phyloP scores from a whole-genome alignment of 768 basidiomycete genomes.

The Boletus sp. region DNA sequence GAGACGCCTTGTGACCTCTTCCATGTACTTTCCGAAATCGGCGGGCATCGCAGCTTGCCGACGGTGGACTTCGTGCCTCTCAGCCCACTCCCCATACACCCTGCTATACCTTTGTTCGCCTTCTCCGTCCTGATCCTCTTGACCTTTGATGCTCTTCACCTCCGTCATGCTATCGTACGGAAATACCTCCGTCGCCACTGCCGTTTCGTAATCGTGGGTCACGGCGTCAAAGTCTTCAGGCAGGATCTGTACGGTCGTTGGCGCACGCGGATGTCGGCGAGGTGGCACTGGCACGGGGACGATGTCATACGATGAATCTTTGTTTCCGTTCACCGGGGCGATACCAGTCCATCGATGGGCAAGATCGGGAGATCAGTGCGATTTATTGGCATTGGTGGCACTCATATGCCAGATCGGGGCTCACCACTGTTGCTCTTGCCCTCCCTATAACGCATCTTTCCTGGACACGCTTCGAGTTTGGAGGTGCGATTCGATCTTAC shows the following conservation, averaged over 20 bases:
- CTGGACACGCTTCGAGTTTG: background rate
- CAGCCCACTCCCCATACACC: slow-evolving; percentile 34
- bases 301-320: slow-evolving; percentile 34
- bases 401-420: background rate
- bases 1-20: slow-evolving; percentile 36
- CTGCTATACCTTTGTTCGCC: slow-evolving; percentile 22
- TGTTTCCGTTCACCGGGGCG: background rate
- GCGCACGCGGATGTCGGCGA: slow-evolving; percentile 27
- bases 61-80: slow-evolving; percentile 25
- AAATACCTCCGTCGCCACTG: slow-evolving; percentile 22
- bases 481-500: background rate
- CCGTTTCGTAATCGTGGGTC: slow-evolving; percentile 28
- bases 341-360: slow-evolving; percentile 8
- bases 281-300: slow-evolving; percentile 17
- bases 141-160: slow-evolving; percentile 13
- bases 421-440: slow-evolving; percentile 30
- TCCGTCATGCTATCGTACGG: slow-evolving; percentile 26
- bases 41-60: slow-evolving; percentile 20
- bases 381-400: background rate
- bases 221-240: slow-evolving; percentile 31
- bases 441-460: slow-evolving; percentile 24
- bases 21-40: slow-evolving; percentile 28
- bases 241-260: slow-evolving; percentile 31
- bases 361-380: slow-evolving; percentile 13
- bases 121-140: slow-evolving; percentile 1